phyloP scores from a whole-genome alignment of 192 early-diverging fungal genomes.

The Irineochytrium annulatum region DNA sequence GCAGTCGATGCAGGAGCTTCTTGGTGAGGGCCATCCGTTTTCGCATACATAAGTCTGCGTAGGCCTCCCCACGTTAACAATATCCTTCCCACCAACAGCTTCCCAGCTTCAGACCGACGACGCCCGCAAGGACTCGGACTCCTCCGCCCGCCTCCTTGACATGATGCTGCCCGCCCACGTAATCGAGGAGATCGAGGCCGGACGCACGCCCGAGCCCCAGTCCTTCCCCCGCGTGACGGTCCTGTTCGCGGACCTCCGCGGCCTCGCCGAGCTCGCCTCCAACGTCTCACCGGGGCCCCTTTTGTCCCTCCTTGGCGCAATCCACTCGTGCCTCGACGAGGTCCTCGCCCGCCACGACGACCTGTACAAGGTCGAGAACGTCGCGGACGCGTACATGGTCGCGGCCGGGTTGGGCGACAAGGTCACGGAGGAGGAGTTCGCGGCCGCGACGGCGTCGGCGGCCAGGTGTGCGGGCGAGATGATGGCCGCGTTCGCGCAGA shows the following conservation, averaged over 20 bases:
- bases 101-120: slow-evolving; percentile 18
- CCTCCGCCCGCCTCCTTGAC: slow-evolving; percentile 10
- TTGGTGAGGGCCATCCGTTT: no score
- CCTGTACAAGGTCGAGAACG: slow-evolving; percentile 23
- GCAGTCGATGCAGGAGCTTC: slow-evolving; percentile 17
- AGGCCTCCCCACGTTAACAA: neutral
- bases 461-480: slow-evolving; percentile 10
- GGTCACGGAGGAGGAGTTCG: slow-evolving; percentile 7
- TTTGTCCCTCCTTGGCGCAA: slow-evolving; percentile 9
- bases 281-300: slow-evolving; percentile 7
- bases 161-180: slow-evolving; percentile 23
- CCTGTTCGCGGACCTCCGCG: slow-evolving; percentile 21
- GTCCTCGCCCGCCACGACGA: slow-evolving; percentile 7
- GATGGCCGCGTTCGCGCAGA: neutral
- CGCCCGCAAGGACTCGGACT: slow-evolving; percentile 9
- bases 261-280: slow-evolving; percentile 1
- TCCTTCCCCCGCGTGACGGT: slow-evolving; percentile 8
- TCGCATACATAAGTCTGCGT: slow-evolving; percentile 10
- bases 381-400: slow-evolving; percentile 25
- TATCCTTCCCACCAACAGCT: slow-evolving; percentile 7
- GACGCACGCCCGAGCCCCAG: slow-evolving; percentile 12
- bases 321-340: slow-evolving; percentile 18
- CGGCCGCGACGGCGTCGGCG: slow-evolving; percentile 8
- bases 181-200: slow-evolving; percentile 21
- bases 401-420: slow-evolving; percentile 17